Evolutionary conservation across 225 moss, liverwort and hornwort species (phyloP).

Genomic region (Pseudisothecium myosuroides): DNA sequence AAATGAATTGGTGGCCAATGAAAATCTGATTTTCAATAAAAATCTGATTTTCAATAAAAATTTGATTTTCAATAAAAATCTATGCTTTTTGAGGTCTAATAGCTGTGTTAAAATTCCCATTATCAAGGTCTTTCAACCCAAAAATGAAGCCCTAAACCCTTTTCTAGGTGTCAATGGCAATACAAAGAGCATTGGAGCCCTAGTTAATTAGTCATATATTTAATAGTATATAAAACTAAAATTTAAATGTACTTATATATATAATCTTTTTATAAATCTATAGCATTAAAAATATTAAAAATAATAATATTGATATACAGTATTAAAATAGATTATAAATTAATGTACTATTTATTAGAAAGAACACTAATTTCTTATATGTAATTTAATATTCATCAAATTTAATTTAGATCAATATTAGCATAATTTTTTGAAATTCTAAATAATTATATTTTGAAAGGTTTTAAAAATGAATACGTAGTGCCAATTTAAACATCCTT

Average conservation of each 20-base stretch:
- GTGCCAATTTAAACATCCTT: background rate
- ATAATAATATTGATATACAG: background rate
- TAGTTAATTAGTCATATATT: too few species aligned
- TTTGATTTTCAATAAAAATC: background rate
- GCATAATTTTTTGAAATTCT: background rate
- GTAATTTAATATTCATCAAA: too few species aligned
- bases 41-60: background rate
- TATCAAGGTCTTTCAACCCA: fast-evolving
- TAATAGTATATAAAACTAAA: background rate
- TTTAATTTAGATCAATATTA: background rate
- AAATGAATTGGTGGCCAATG: background rate
- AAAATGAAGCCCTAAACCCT: background rate
- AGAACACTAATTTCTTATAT: background rate
- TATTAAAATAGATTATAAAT: background rate
- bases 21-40: background rate
- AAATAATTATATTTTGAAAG: background rate
- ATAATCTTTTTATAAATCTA: background rate
- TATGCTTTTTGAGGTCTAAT: background rate
- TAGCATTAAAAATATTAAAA: background rate
- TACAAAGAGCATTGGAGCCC: fast-evolving
- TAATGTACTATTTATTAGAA: background rate
- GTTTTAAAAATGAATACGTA: background rate
- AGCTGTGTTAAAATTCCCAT: background rate
- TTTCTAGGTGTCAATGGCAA: fast-evolving
- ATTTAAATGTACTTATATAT: fast-evolving